These are phyloP conservation scores for Parietichytrium sp. DNA, from an alignment of 108 stramenopile species.

Conservation along the genomic window DNA sequence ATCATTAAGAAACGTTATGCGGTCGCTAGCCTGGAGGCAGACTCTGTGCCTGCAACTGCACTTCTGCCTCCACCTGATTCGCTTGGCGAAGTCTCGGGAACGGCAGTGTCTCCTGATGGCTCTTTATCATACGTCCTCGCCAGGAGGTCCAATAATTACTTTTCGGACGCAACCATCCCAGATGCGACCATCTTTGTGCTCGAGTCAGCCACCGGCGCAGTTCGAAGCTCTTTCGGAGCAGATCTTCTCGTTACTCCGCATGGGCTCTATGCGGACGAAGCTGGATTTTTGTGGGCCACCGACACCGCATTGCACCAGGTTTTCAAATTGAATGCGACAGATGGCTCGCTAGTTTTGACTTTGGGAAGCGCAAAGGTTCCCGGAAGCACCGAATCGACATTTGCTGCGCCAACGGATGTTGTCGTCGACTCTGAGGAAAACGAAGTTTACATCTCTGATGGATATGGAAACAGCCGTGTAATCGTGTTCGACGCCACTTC, in stretches of 20 bases:
- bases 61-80: not conserved
- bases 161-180: not conserved
- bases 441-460: constrained; percentile 2
- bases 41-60: not conserved
- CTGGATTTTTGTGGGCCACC: not conserved
- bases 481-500: not conserved
- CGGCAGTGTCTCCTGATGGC: constrained; percentile 15
- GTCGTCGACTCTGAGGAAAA: not conserved
- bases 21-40: not conserved
- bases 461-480: not conserved
- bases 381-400: not conserved
- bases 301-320: not conserved
- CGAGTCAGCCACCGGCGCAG: not conserved
- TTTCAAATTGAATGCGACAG: not conserved
- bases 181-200: constrained; percentile 18
- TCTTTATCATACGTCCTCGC: constrained; percentile 1
- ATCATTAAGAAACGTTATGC: not conserved
- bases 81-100: not conserved
- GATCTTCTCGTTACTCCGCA: not conserved
- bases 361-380: constrained; percentile 10
- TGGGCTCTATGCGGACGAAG: not conserved
- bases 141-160: not conserved
- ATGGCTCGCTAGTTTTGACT: not conserved
- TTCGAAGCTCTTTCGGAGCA: not conserved
- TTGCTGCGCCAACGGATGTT: not conserved